Evolutionary conservation across 176 grass and related monocot species (phyloP), one percentile per base, ranked within the genome.

Genomic region (Poa annua): DNA sequence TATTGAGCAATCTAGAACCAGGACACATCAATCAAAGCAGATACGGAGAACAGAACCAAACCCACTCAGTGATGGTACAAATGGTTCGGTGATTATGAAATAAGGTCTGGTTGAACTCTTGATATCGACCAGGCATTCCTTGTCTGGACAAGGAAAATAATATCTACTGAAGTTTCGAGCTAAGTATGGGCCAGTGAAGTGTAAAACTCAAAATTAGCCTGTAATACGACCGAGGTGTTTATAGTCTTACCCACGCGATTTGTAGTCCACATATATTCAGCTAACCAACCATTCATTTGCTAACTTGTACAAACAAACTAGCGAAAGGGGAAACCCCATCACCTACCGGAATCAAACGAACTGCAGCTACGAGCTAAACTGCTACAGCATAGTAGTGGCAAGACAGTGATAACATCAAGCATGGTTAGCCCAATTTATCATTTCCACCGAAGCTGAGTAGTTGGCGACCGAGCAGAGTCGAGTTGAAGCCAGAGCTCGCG

Each of bases 1-100:
- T 62, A 78, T 32, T 26, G 21, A 47, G 38, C 15, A 12, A 19
- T 76, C 75, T 42, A 44, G 75, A 78, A 45, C 36, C 36, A 75
- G 29, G 36, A 22, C 15, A 73, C 5, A n/a, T 2, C 10, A 20
- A 62, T 19, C 16, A 21, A 49, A 68, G 33, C 10, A 66, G 35
- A 56, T 60, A 60, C 19, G 7, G 48, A 8, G 25, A 67, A 52
- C 29, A 80, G 78, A 41, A 22, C 49, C 20, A 52, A 55, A 69
- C 12, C 32, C 49, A 70, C 47, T 47, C 64, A 42, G 26, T 8
- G 47, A 70, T 81, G 64, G 20, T 38, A 41, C n/a, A 21, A 25
- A 68, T 81, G 21, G 44, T 16, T 10, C 10, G 6, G 8, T 67
- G 4, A 13, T 12, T 3, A 71, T 21, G 22, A 81, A 36, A 35